A percentile compares a stretch with the other conserved stretches of the same genome.
Evolutionary conservation across 495 filamentous ascomycete species (phyloP).

Genomic region (Penicillium mononematosum): DNA sequence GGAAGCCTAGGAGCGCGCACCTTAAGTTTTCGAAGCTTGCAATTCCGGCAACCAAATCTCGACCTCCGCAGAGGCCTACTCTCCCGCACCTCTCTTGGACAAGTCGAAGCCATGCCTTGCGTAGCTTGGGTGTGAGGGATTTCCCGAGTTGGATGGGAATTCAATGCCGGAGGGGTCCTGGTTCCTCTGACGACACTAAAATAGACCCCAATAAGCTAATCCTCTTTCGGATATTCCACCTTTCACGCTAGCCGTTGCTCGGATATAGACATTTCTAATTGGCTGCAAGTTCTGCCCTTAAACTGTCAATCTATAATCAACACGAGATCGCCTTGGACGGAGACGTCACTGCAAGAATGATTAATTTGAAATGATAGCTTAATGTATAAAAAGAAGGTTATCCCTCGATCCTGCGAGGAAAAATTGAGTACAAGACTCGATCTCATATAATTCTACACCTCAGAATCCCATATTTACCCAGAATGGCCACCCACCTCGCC

Average conservation of each 20-base stretch:
- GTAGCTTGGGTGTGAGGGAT: background rate
- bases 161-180: background rate
- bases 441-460: background rate
- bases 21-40: conserved; percentile 42
- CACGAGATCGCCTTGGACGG: background rate
- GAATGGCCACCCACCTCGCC: conserved; percentile 45
- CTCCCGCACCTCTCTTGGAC: background rate
- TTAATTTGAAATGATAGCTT: conserved; percentile 39
- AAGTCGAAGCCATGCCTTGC: background rate
- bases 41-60: background rate
- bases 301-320: background rate
- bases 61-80: background rate
- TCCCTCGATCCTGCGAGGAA: conserved; percentile 5
- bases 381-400: conserved; percentile 21
- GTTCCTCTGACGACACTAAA: background rate
- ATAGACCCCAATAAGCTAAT: background rate
- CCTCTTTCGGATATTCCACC: background rate
- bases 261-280: background rate
- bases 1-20: conserved; percentile 18
- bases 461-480: background rate
- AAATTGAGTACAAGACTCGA: background rate
- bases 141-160: background rate
- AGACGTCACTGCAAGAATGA: background rate
- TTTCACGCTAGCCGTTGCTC: background rate
- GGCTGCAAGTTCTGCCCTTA: background rate